Evolutionary conservation across 352 stramenopile species (phyloP).

Genomic region (Chrysophaeum taylorii): DNA sequence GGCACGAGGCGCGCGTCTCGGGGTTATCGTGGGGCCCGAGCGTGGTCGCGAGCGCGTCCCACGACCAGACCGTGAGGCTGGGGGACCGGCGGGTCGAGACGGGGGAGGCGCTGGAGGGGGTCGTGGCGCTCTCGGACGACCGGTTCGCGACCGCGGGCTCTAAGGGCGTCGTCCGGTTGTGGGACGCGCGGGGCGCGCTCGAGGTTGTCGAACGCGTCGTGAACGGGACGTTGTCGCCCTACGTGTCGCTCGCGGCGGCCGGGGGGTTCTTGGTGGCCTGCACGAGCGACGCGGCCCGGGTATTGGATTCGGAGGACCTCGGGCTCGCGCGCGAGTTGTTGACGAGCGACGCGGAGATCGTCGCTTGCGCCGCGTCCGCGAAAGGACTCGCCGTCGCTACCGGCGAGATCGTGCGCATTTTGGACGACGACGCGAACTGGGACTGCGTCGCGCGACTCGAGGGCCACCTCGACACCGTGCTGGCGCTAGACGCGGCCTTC

Average conservation of each 20-base stretch:
- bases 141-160: slow-evolving; percentile 84
- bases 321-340: neutral
- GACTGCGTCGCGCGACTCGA: slow-evolving; percentile 81
- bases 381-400: slow-evolving; percentile 50
- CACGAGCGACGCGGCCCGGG: neutral
- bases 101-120: too few relatives aligned
- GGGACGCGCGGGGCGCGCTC: slow-evolving; percentile 32
- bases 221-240: neutral
- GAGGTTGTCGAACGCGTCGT: slow-evolving; percentile 17
- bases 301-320: neutral
- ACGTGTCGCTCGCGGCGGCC: neutral
- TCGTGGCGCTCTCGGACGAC: too few relatives aligned
- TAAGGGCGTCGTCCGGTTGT: slow-evolving; percentile 70
- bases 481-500: slow-evolving; percentile 80
- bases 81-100: too few relatives aligned
- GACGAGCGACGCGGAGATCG: slow-evolving; percentile 36
- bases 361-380: slow-evolving; percentile 65
- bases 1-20: neutral
- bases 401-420: slow-evolving; percentile 53
- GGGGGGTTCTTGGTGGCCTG: neutral
- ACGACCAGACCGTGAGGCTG: slow-evolving; percentile 15
- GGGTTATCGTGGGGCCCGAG: neutral
- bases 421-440: slow-evolving; percentile 88
- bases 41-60: slow-evolving; percentile 10
- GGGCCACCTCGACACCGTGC: slow-evolving; percentile 92